Base-by-base conservation (phyloP, 1,284 basidiomycete genomes). In the Cutaneotrichosporon daszewskae region DNA sequence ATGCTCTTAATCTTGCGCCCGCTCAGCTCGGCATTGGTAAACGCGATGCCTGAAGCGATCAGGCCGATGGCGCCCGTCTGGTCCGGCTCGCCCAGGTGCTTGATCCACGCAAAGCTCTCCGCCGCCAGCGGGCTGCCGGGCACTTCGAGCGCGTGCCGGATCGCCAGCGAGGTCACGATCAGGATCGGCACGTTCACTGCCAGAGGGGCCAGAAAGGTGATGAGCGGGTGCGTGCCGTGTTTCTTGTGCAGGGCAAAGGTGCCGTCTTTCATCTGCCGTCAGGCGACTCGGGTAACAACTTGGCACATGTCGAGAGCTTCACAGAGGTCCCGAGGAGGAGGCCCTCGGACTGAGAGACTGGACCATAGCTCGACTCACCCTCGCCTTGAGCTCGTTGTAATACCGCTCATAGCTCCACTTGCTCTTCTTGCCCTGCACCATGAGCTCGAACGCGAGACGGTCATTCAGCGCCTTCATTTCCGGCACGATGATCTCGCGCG, bases 351-450 rank as follows among this genome's bases (percentile, higher is more conserved):
- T 28, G 11, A n/a, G 26, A 28, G 7, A 4, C 26, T 28, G 26
- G 26, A 8, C 26, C 26, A 12, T 7, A n/a, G n/a, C n/a, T n/a
- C n/a, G n/a, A 59, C 69, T 51, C 35, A 71, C 72, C 57, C 60
- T 54, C 29, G 58, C 63, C 42, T 70, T 57, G 10, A 71, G 59
- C 40, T 69, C 67, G 14, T 53, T 47, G 32, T 67, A 53, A 49
- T 74, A 76, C 45, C 68, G 60, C 17, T 72, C 68, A 53, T 73
- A 73, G n/a, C 54, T 57, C 44, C 66, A 46, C 5, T 71, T 69
- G 6, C 58, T 53, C 23, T 54, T 45, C 34, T 69, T 62, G 38
- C 60, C 66, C 24, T 72, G 59, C 9, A 43, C 51, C 3, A 64
- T 53, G 0, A 75, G 52, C 14, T 51, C 19, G 10, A 63, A 34